A percentile compares a stretch with the other conserved stretches of the same genome.
These are phyloP conservation scores for Kwoniella sp. DNA, from an alignment of 768 basidiomycete species.

Conservation along the genomic window DNA sequence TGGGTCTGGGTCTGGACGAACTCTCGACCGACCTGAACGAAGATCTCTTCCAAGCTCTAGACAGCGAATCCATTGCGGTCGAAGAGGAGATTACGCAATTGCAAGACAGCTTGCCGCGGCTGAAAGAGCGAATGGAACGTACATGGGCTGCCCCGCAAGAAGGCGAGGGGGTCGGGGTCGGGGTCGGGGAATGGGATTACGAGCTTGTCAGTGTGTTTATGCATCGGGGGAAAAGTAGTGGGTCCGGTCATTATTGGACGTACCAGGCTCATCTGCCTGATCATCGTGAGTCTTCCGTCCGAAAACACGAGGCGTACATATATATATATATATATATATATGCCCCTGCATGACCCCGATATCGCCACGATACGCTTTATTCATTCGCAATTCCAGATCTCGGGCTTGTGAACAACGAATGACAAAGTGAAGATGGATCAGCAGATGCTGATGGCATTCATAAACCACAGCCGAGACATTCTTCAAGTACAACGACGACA, in stretches of 20 bases:
- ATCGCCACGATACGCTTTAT: no score
- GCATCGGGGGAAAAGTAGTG: conserved; percentile 65
- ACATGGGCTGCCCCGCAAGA: conserved; percentile 75
- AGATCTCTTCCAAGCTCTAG: conserved; percentile 40
- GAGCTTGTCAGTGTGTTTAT: conserved; percentile 91
- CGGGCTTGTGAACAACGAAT: no score
- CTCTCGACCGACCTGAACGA: conserved; percentile 23
- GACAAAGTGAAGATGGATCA: no score
- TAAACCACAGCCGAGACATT: conserved; percentile 65
- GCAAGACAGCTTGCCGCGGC: conserved; percentile 28
- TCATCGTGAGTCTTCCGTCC: conserved; percentile 56
- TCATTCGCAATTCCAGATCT: no score
- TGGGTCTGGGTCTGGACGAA: not conserved
- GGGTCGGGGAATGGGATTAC: conserved; percentile 64
- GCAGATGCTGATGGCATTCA: no score
- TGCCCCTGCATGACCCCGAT: no score
- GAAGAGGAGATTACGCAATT: conserved; percentile 32
- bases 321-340: not conserved
- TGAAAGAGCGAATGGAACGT: conserved; percentile 60
- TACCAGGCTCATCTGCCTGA: conserved; percentile 85
- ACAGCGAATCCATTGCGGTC: conserved; percentile 26
- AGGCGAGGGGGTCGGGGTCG: conserved; percentile 52
- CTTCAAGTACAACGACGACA: conserved; percentile 97
- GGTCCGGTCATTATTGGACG: conserved; percentile 78
- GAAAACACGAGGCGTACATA: not conserved